Conservation (phyloP, 2,329 filamentous ascomycete species). For the Fusarium agapanthi region DNA sequence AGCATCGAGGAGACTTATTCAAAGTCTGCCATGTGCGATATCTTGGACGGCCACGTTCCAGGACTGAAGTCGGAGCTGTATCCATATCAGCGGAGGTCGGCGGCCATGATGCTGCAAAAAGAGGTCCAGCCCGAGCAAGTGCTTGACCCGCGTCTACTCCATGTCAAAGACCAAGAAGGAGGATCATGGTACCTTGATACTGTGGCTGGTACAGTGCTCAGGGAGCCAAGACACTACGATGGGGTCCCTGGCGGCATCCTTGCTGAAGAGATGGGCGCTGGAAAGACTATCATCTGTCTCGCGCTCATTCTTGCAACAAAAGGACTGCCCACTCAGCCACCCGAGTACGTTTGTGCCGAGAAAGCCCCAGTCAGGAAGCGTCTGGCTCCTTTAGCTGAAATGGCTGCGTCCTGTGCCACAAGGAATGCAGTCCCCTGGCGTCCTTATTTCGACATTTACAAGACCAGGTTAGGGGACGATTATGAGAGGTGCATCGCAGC, state of each 20-base stretch:
- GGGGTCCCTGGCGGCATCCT: conserved; percentile 78
- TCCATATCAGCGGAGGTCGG: conserved; percentile 81
- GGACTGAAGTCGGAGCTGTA: conserved; percentile 75
- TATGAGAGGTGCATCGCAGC: conserved; percentile 63
- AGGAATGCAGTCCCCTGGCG: conserved; percentile 77
- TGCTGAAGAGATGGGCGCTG: conserved; percentile 82
- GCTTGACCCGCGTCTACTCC: conserved; percentile 77
- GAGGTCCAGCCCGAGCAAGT: conserved; percentile 72
- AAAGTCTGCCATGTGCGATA: conserved; percentile 61
- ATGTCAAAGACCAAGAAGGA: conserved; percentile 67
- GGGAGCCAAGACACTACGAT: conserved; percentile 77
- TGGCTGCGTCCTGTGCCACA: conserved; percentile 77
- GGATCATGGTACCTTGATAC: conserved; percentile 75
- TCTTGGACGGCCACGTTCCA: conserved; percentile 62
- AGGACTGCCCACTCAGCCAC: conserved; percentile 71
- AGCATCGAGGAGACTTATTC: conserved; percentile 59
- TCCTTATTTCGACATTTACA: conserved; percentile 64
- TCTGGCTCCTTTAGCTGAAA: conserved; percentile 74
- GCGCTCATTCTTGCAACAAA: conserved; percentile 79
- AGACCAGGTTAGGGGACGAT: conserved; percentile 55
- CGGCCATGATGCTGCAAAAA: conserved; percentile 83
- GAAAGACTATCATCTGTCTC: conserved; percentile 90
- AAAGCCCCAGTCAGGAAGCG: conserved; percentile 51
- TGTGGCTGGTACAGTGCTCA: conserved; percentile 67
- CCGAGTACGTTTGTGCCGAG: conserved; percentile 64